Percentiles rank a stretch among this genome's conserved stretches.
These are phyloP conservation scores for Balamuthia mandrillaris DNA, from an alignment of 208 protist species.

Conservation along the genomic window DNA sequence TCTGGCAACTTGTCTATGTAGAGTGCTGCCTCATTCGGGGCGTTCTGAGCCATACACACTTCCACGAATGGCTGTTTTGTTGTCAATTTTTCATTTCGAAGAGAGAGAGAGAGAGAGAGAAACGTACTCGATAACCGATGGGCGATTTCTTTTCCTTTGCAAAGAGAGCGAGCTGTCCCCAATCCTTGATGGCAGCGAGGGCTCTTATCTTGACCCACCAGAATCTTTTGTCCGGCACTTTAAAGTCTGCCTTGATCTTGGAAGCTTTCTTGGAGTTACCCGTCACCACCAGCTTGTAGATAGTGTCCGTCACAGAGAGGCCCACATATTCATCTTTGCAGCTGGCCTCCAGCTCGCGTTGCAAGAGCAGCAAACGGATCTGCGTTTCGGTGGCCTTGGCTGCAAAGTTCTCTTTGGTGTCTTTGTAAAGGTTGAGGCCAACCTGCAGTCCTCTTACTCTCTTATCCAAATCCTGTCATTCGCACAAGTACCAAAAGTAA, in stretches of 20 bases:
- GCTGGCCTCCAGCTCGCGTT: slow-evolving; percentile 43
- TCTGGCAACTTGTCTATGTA: slow-evolving; percentile 50
- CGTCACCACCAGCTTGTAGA: slow-evolving; percentile 25
- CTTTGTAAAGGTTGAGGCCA: slow-evolving; percentile 4
- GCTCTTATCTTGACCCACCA: slow-evolving; percentile 67
- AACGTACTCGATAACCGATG: slow-evolving; percentile 53
- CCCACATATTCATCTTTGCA: slow-evolving; percentile 17
- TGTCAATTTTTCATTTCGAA: background rate
- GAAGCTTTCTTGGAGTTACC: slow-evolving; percentile 39
- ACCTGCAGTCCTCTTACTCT: background rate
- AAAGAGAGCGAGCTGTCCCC: slow-evolving; percentile 50
- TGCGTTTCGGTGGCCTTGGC: slow-evolving; percentile 40
- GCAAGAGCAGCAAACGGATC: slow-evolving; percentile 33
- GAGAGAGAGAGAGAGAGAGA: no score
- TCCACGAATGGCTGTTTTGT: slow-evolving; percentile 53
- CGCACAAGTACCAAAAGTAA: background rate
- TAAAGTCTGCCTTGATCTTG: slow-evolving; percentile 53
- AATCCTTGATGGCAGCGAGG: slow-evolving; percentile 24
- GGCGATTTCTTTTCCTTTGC: slow-evolving; percentile 63
- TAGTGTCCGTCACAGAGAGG: slow-evolving; percentile 34
- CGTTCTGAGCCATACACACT: slow-evolving; percentile 41
- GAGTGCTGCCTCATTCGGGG: slow-evolving; percentile 41
- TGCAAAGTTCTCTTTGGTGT: background rate
- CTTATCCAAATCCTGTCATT: background rate
- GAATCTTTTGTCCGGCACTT: slow-evolving; percentile 62